These are phyloP conservation scores for Helminthosporium solani DNA, from an alignment of 2,329 filamentous ascomycete genomes.

Conservation along the genomic window DNA sequence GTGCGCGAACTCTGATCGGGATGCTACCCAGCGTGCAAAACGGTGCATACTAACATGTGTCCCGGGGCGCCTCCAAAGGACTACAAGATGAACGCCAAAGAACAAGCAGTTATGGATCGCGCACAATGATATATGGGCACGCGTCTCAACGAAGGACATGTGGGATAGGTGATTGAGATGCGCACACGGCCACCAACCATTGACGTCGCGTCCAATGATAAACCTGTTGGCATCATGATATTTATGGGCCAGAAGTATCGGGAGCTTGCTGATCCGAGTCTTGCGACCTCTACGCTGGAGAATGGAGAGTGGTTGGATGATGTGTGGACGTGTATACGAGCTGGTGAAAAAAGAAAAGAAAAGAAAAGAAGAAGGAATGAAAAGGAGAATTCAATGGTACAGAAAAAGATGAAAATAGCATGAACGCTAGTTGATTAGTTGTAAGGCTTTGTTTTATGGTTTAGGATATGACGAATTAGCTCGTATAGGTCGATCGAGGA, in stretches of 20 bases:
- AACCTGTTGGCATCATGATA: constrained; percentile 47
- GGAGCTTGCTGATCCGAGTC: constrained; percentile 38
- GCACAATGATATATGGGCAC: constrained; percentile 37
- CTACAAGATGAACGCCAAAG: constrained; percentile 32
- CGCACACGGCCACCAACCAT: constrained; percentile 48
- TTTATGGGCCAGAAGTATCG: constrained; percentile 50
- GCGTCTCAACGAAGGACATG: constrained; percentile 38
- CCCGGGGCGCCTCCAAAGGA: constrained; percentile 40
- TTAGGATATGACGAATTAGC: too few species aligned
- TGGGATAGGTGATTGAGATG: constrained; percentile 47
- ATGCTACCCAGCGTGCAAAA: constrained; percentile 40
- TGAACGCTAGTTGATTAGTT: too few species aligned
- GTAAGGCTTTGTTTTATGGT: too few species aligned
- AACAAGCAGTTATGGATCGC: constrained; percentile 33
- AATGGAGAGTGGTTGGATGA: constrained; percentile 32
- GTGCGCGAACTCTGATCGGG: constrained; percentile 41
- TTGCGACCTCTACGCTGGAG: constrained; percentile 30
- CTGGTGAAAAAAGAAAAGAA: too few species aligned
- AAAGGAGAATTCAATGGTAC: too few species aligned
- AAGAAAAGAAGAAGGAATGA: too few species aligned
- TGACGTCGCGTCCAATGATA: constrained; percentile 46
- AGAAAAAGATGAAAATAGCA: too few species aligned
- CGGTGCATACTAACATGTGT: constrained; percentile 47
- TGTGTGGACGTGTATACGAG: constrained; percentile 26
- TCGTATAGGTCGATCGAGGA: too few species aligned